A percentile compares a stretch with the other conserved stretches of the same genome.
phyloP scores from a whole-genome alignment of 441 rosid species.

The Erodium moschatum region DNA sequence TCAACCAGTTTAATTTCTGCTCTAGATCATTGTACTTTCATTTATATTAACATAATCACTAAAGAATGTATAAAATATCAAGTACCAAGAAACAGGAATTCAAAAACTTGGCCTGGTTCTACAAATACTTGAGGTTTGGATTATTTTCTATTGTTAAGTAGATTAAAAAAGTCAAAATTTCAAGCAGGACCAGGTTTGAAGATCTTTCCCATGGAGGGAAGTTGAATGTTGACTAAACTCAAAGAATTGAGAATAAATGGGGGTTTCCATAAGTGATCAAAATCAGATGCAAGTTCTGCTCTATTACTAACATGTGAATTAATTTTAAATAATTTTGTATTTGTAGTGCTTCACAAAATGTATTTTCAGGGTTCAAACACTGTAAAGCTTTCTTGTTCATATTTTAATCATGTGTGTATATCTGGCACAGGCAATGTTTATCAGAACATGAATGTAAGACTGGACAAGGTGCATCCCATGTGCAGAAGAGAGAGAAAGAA shows the following conservation, averaged over 20 bases:
- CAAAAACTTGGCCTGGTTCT: not conserved
- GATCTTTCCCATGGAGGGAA: not conserved
- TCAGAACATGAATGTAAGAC: slow-evolving; percentile 33
- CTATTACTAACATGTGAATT: not conserved
- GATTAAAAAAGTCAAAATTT: not conserved
- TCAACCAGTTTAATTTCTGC: slow-evolving; percentile 7
- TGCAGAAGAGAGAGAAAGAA: slow-evolving; percentile 31
- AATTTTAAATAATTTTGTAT: not conserved
- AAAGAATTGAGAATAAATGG: not conserved
- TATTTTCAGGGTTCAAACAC: not conserved
- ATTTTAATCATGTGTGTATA: slow-evolving; percentile 20
- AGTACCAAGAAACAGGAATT: not conserved
- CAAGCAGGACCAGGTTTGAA: not conserved
- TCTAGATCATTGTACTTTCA: not conserved
- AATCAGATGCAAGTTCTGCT: not conserved
- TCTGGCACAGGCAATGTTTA: slow-evolving; percentile 39
- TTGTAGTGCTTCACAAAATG: too few species aligned
- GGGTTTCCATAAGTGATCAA: not conserved
- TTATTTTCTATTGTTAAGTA: not conserved
- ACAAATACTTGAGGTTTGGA: not conserved
- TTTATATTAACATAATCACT: not conserved
- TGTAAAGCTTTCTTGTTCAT: not conserved
- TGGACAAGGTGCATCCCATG: slow-evolving; percentile 29
- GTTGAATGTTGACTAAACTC: not conserved
- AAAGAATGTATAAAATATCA: not conserved